A percentile compares a stretch with the other conserved stretches of the same genome.
Evolutionary conservation across 2,329 filamentous ascomycete species (phyloP).

Genomic region (Tolypocladium sp.): DNA sequence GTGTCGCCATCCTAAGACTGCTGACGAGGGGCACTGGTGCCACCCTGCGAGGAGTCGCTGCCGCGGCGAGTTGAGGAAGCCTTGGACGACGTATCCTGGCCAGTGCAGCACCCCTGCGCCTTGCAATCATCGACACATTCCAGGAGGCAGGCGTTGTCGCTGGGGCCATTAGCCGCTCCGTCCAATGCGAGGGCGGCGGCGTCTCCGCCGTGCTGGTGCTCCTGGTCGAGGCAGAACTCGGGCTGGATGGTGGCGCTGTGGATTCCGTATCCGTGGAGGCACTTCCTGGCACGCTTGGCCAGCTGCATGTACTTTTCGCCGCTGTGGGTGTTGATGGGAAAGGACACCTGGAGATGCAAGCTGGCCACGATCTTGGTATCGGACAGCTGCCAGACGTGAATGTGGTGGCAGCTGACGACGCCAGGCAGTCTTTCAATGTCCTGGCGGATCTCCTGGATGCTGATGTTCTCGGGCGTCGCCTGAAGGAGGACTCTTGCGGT

Average conservation of each 20-base stretch:
- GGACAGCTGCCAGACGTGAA: slow-evolving; percentile 96
- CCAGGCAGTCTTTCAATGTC: slow-evolving; percentile 82
- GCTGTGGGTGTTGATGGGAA: slow-evolving; percentile 76
- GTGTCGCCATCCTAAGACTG: slow-evolving; percentile 1
- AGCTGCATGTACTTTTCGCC: slow-evolving; percentile 83
- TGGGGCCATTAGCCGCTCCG: slow-evolving; percentile 17
- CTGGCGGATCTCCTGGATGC: slow-evolving; percentile 81
- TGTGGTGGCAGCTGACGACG: slow-evolving; percentile 84
- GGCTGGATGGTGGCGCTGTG: slow-evolving; percentile 97
- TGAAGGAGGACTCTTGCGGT: slow-evolving; percentile 86
- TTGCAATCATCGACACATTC: slow-evolving; percentile 32
- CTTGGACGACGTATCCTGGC: slow-evolving; percentile 20
- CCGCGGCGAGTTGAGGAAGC: slow-evolving; percentile 24
- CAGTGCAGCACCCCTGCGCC: slow-evolving; percentile 21
- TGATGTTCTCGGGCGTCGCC: slow-evolving; percentile 82
- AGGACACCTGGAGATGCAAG: slow-evolving; percentile 85
- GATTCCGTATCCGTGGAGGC: slow-evolving; percentile 90
- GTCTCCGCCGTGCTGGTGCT: slow-evolving; percentile 29
- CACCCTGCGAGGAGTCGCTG: slow-evolving; percentile 22
- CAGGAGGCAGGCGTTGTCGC: slow-evolving; percentile 35
- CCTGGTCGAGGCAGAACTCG: slow-evolving; percentile 59
- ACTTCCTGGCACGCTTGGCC: slow-evolving; percentile 71
- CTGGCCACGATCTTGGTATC: slow-evolving; percentile 91
- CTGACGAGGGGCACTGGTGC: slow-evolving; percentile 4
- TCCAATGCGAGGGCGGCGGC: slow-evolving; percentile 25